Base-by-base conservation (phyloP, 371 early-diverging fungal genomes). In the Rhizopus stolonifer region DNA sequence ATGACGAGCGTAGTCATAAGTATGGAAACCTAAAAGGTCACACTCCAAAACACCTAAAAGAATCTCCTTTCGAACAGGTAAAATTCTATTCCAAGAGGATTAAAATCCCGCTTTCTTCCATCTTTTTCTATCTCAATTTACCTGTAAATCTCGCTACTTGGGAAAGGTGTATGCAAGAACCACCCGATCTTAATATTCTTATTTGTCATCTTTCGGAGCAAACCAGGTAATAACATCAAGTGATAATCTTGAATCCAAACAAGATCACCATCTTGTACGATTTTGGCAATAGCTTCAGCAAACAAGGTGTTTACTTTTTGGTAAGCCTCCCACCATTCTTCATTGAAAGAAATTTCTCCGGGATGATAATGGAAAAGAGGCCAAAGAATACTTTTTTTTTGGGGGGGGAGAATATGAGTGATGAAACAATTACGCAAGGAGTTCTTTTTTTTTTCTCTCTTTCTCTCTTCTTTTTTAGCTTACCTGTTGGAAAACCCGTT, bases 241-340 rank as follows among this genome's bases (percentile, higher is more conserved):
- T 99, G 99, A 74, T 99, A 99, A 74, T 99, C 99, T 53, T 99
- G 99, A n/a, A 99, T 91, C 98, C 99, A 99, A 33, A 99, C 88
- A 79, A 60, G 42, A 47, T 99, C 99, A 32, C 92, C 95, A 46
- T 96, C 94, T 60, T 90, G 67, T 11, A 90, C 82, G 45, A 86
- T 79, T 21, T 87, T 83, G 2, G 73, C 67, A 54, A 99, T 81
- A 5, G 92, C 87, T 49, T 92, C 87, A 33, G 96, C 93, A 81
- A 99, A 98, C 26, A 84, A 77, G 31, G 43, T 55, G 76, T 98
- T 99, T 25, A 94, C 97, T 40, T 82, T 71, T 68, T 90, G 86
- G 73, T 99, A 99, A 4, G 93, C 97, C 26, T 94, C 91, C 95
- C 98, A 99, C 60, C 90, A 83, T n/a, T 80, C 83, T 67, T 93